Conservation (phyloP, 176 grass and related monocot genomes). For the Metroxylon sagu region DNA sequence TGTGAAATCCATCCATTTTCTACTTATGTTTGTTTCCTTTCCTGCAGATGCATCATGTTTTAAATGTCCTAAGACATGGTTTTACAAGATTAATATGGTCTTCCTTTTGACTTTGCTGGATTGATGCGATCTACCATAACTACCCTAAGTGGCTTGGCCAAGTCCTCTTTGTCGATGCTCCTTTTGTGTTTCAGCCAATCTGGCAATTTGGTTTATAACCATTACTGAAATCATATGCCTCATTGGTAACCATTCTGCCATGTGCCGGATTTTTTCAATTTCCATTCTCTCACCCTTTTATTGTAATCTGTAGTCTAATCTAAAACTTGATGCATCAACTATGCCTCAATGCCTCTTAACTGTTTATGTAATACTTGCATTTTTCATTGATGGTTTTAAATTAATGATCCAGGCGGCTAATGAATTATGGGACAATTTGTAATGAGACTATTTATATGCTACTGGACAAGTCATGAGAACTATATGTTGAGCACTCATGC, state of each 20-base stretch:
- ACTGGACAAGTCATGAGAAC: no score
- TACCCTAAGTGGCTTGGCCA: constrained; percentile 77
- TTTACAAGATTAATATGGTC: background rate
- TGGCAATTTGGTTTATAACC: constrained; percentile 90
- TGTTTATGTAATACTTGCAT: no score
- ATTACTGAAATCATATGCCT: constrained; percentile 72
- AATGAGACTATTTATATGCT: no score
- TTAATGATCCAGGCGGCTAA: no score
- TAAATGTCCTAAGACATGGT: background rate
- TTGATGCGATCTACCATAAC: constrained; percentile 91
- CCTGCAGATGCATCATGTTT: background rate
- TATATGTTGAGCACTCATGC: no score
- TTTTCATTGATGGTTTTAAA: no score
- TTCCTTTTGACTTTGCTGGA: constrained; percentile 26
- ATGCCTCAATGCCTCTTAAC: no score
- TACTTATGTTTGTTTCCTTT: background rate
- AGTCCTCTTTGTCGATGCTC: constrained; percentile 82
- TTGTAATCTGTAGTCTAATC: no score
- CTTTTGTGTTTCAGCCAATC: constrained; percentile 79
- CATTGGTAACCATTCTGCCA: constrained; percentile 36
- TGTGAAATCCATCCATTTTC: background rate
- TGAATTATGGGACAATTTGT: no score
- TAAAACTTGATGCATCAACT: no score
- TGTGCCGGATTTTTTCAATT: background rate
- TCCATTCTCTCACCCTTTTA: no score